Percentiles rank a stretch among this genome's conserved stretches.
Evolutionary conservation across 352 stramenopile species (phyloP).

Genomic region (Phytophthora foliorum): DNA sequence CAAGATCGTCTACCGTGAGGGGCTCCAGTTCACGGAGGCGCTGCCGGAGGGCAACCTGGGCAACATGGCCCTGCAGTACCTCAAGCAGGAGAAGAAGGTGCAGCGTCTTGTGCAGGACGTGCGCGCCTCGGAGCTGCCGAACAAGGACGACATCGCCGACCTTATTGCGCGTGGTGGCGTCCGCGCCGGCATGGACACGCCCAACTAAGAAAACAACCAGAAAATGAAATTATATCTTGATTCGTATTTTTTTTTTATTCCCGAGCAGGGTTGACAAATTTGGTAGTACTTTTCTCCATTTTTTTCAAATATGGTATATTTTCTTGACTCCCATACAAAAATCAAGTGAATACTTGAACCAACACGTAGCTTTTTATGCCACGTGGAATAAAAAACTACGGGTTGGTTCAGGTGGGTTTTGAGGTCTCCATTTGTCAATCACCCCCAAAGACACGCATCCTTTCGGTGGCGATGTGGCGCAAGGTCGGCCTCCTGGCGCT

Average conservation of each 20-base stretch:
- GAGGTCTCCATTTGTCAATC: background rate
- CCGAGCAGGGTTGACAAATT: too few species aligned
- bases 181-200: slow-evolving; percentile 73
- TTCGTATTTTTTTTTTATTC: too few species aligned
- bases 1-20: slow-evolving; percentile 99
- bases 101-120: slow-evolving; percentile 83
- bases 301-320: too few species aligned
- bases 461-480: slow-evolving; percentile 35
- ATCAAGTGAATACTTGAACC: too few species aligned
- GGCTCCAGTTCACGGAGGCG: slow-evolving; percentile 95
- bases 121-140: slow-evolving; percentile 53
- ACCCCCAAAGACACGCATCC: slow-evolving; percentile 12
- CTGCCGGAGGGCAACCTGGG: slow-evolving; percentile 93
- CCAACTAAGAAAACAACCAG: too few species aligned
- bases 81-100: slow-evolving; percentile 96
- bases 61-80: slow-evolving; percentile 93
- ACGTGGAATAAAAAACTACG: too few species aligned
- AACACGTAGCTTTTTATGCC: too few species aligned
- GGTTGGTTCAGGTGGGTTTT: too few species aligned
- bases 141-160: slow-evolving; percentile 81
- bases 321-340: too few species aligned
- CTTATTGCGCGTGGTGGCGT: slow-evolving; percentile 80
- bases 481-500: slow-evolving; percentile 43
- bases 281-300: too few species aligned
- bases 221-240: too few species aligned